Conservation (phyloP, 331 rosid species). For the Ulmus americana region DNA sequence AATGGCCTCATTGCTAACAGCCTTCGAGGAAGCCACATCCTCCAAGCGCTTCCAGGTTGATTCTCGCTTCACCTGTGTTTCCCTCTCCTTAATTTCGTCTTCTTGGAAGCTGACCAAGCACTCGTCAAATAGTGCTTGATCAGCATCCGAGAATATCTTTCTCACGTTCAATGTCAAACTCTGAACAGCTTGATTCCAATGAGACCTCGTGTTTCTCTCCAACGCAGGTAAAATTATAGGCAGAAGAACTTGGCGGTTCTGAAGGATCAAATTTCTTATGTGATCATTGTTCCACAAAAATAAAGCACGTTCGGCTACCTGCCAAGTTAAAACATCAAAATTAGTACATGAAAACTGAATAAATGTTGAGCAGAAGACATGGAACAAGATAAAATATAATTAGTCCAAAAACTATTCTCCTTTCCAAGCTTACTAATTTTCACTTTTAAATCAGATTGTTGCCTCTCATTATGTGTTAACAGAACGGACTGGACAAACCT, state of each 20-base stretch:
- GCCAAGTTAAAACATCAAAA: slow-evolving; percentile 9
- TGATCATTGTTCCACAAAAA: slow-evolving; percentile 78
- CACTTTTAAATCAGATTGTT: too few relatives aligned
- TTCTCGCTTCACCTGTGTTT: slow-evolving; percentile 46
- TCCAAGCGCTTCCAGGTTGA: slow-evolving; percentile 58
- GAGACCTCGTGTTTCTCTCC: slow-evolving; percentile 55
- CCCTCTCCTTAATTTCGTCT: slow-evolving; percentile 49
- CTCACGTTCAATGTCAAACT: slow-evolving; percentile 69
- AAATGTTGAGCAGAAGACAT: background rate
- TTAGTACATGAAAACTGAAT: background rate
- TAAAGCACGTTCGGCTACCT: slow-evolving; percentile 81
- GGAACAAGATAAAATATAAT: background rate
- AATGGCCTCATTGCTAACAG: slow-evolving; percentile 46
- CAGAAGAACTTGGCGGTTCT: slow-evolving; percentile 51
- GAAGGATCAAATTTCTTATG: slow-evolving; percentile 57
- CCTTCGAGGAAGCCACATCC: slow-evolving; percentile 52
- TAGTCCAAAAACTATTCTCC: background rate
- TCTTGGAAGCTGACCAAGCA: slow-evolving; percentile 53
- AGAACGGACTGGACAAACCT: background rate
- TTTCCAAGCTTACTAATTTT: background rate
- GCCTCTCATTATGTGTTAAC: too few relatives aligned
- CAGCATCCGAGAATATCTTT: slow-evolving; percentile 62
- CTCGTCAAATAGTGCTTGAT: slow-evolving; percentile 51
- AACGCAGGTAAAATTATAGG: slow-evolving; percentile 60
- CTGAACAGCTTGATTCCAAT: slow-evolving; percentile 80